These are phyloP conservation scores for Furcasterigmium sp. DNA, from an alignment of 2,329 filamentous ascomycete genomes.

Conservation along the genomic window DNA sequence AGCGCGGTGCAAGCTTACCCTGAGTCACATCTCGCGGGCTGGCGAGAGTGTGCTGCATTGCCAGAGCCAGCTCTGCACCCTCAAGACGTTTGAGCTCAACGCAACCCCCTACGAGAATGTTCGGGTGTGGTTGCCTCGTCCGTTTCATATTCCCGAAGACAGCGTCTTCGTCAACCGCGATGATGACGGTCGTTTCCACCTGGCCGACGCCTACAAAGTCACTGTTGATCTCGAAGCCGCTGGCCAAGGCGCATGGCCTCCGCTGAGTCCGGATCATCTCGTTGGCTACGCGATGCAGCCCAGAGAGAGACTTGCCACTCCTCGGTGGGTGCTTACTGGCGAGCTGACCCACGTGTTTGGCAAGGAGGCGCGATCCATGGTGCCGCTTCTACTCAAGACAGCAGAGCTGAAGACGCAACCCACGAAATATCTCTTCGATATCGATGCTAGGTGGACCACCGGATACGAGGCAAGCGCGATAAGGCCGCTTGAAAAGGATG, in stretches of 20 bases:
- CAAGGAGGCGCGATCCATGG: slow-evolving; percentile 21
- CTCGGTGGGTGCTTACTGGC: slow-evolving; percentile 33
- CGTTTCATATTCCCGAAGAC: slow-evolving; percentile 48
- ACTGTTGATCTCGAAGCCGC: slow-evolving; percentile 48
- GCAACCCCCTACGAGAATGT: slow-evolving; percentile 40
- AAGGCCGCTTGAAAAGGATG: slow-evolving; percentile 30
- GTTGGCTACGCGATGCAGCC: slow-evolving; percentile 4
- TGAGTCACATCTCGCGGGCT: slow-evolving; percentile 21
- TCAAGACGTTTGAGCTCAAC: slow-evolving; percentile 44
- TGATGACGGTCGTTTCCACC: slow-evolving; percentile 39
- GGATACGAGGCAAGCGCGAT: slow-evolving; percentile 27
- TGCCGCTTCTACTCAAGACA: slow-evolving; percentile 28
- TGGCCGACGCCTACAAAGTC: slow-evolving; percentile 45
- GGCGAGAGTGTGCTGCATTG: slow-evolving; percentile 37
- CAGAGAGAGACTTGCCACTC: slow-evolving; percentile 8
- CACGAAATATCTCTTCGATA: slow-evolving; percentile 43
- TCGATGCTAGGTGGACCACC: slow-evolving; percentile 42
- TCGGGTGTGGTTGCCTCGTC: slow-evolving; percentile 39
- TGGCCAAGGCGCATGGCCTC: slow-evolving; percentile 46
- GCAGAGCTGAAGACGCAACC: slow-evolving; percentile 17
- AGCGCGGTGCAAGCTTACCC: slow-evolving; percentile 37
- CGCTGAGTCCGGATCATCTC: slow-evolving; percentile 26
- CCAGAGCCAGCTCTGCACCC: slow-evolving; percentile 48
- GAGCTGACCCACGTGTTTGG: slow-evolving; percentile 35
- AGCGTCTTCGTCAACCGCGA: slow-evolving; percentile 43